These are phyloP conservation scores for Primulina eburnea DNA, from an alignment of 257 asterid genomes.

Conservation along the genomic window DNA sequence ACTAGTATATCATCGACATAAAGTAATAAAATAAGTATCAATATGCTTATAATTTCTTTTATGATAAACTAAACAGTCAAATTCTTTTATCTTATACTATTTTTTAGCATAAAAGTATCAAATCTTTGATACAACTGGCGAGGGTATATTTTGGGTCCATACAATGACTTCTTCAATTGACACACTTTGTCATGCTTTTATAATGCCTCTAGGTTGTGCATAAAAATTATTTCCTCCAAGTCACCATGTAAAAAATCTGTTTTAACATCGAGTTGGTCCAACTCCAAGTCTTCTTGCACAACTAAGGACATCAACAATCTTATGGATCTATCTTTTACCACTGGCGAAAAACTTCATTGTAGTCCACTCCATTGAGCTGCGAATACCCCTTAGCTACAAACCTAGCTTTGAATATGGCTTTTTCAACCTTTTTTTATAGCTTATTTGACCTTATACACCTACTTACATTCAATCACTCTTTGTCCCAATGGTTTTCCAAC, in stretches of 20 bases:
- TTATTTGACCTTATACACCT: background rate
- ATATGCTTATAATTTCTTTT: no score
- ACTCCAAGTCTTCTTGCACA: background rate
- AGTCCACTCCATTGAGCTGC: background rate
- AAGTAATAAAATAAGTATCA: no score
- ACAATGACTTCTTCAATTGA: background rate
- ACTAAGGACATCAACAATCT: no score
- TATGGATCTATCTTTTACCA: background rate
- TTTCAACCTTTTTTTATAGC: background rate
- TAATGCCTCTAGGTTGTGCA: background rate
- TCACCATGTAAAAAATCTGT: background rate
- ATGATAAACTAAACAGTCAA: no score
- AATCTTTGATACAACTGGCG: no score
- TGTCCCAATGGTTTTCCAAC: background rate
- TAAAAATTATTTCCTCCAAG: background rate
- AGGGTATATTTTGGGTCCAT: background rate
- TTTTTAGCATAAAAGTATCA: no score
- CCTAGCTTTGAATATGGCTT: background rate
- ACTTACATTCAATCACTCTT: background rate
- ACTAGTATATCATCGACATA: no score
- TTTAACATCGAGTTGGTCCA: background rate
- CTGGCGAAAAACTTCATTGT: background rate
- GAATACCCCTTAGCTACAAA: background rate
- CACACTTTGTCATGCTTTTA: background rate
- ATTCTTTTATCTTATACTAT: no score